These are phyloP conservation scores for Cornus suecica DNA, from an alignment of 148 eudicot species.

Conservation along the genomic window DNA sequence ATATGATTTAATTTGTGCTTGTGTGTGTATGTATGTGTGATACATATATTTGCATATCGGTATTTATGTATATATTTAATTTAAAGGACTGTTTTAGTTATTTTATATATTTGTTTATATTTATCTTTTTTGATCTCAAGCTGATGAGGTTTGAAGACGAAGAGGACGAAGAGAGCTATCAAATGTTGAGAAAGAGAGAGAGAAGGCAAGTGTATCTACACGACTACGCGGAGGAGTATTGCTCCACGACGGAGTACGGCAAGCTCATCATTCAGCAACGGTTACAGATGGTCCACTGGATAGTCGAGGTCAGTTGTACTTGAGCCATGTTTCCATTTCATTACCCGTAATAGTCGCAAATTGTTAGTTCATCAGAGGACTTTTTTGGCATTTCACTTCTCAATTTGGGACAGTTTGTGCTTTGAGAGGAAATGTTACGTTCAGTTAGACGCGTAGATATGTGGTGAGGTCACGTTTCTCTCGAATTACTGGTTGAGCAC, in stretches of 20 bases:
- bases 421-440: neutral
- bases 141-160: constrained; percentile 54
- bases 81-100: too few relatives aligned
- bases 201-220: constrained; percentile 58
- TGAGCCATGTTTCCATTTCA: neutral
- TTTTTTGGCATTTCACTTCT: neutral
- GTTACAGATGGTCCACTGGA: constrained; percentile 86
- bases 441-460: neutral
- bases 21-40: neutral
- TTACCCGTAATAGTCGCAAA: constrained; percentile 2
- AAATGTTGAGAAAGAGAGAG: constrained; percentile 66
- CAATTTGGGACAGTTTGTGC: neutral
- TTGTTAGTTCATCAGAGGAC: neutral
- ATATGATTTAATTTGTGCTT: neutral
- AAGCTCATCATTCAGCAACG: constrained; percentile 76
- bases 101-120: neutral
- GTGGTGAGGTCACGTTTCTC: neutral
- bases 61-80: too few relatives aligned
- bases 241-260: constrained; percentile 56
- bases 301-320: constrained; percentile 59
- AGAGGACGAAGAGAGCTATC: constrained; percentile 77
- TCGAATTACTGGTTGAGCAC: neutral
- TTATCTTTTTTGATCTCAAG: constrained; percentile 18
- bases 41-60: neutral
- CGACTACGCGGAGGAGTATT: constrained; percentile 70